These are phyloP conservation scores for Avena atlantica DNA, from an alignment of 176 grass and related monocot genomes.

Conservation along the genomic window DNA sequence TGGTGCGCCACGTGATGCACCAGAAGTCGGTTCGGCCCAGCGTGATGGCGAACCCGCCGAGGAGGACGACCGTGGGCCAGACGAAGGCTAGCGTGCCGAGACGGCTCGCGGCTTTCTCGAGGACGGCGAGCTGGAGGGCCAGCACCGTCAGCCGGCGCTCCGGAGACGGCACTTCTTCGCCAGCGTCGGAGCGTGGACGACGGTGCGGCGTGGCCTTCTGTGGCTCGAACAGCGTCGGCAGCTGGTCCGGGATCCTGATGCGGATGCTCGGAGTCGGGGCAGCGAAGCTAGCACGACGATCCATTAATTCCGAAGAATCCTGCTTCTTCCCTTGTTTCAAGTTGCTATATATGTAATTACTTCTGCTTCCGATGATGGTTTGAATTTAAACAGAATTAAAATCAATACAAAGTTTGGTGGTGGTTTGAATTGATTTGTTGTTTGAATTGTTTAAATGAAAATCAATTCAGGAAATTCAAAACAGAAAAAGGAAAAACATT, in stretches of 20 bases:
- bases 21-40: slow-evolving; percentile 64
- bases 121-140: slow-evolving; percentile 62
- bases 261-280: slow-evolving; percentile 8
- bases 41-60: slow-evolving; percentile 71
- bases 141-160: slow-evolving; percentile 68
- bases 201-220: slow-evolving; percentile 39
- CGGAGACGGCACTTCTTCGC: slow-evolving; percentile 10
- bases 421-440: no score
- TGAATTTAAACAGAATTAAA: no score
- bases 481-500: no score
- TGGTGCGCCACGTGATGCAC: slow-evolving; percentile 59
- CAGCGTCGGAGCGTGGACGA: background rate
- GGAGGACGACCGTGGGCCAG: slow-evolving; percentile 77
- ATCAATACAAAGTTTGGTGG: no score
- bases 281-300: slow-evolving; percentile 29
- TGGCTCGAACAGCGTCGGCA: slow-evolving; percentile 62
- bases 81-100: slow-evolving; percentile 75
- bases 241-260: slow-evolving; percentile 43
- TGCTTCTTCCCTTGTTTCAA: no score
- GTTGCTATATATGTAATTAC: no score
- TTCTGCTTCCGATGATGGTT: no score
- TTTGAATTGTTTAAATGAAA: no score
- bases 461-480: no score
- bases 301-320: background rate
- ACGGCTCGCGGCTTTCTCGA: slow-evolving; percentile 78